Evolutionary conservation across 2,329 filamentous ascomycete genomes (phyloP).

Genomic region (Blastomyces parvus): DNA sequence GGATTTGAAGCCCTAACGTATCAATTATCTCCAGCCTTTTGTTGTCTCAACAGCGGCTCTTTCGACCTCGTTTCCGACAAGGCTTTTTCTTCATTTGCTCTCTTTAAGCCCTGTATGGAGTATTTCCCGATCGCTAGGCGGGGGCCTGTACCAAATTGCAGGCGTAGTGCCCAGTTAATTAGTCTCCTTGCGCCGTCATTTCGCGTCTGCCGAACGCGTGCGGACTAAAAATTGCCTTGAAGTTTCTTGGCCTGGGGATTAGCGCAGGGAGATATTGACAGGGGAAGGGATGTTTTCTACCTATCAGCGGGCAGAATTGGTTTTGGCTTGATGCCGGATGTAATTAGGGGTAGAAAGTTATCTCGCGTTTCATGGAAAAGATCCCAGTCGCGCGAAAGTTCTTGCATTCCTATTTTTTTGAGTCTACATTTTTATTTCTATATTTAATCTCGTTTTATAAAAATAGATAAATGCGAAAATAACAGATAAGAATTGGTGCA

Average conservation of each 20-base stretch:
- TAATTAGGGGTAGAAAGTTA: not conserved
- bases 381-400: not conserved
- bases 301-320: not conserved
- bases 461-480: not conserved
- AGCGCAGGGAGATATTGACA: slow-evolving; percentile 1
- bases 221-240: not conserved
- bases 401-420: not conserved
- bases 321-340: not conserved
- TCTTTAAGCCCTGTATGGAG: not conserved
- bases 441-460: not conserved
- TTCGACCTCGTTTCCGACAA: too few species aligned
- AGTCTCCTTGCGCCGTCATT: not conserved
- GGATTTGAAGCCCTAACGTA: not conserved
- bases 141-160: not conserved
- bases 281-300: not conserved
- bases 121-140: not conserved
- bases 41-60: too few species aligned
- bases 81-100: not conserved
- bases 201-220: not conserved
- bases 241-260: not conserved
- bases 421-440: not conserved
- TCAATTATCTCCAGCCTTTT: not conserved
- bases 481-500: not conserved
- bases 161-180: not conserved
- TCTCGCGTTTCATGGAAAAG: not conserved